phyloP scores from a whole-genome alignment of 2,329 filamentous ascomycete genomes.

The Coleophoma crateriformis region DNA sequence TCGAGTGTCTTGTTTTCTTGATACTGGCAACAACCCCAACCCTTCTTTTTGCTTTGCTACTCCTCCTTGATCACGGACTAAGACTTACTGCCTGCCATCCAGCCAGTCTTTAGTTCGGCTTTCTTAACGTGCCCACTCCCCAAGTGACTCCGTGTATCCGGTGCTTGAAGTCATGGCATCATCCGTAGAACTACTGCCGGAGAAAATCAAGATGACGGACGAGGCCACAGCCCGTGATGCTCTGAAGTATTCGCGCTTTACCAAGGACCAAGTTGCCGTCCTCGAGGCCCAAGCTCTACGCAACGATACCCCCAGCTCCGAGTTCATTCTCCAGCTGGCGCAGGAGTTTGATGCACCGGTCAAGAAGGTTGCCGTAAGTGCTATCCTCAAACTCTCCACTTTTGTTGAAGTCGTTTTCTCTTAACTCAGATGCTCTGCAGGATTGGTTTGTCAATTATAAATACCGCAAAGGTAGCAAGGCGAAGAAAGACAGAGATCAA shows the following conservation, averaged over 20 bases:
- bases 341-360: not conserved
- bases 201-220: not conserved
- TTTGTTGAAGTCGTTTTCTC: not conserved
- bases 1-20: too few species aligned
- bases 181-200: too few species aligned
- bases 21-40: too few species aligned
- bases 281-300: not conserved
- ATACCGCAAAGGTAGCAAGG: not conserved
- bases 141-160: too few species aligned
- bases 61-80: too few species aligned
- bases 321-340: not conserved
- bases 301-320: not conserved
- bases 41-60: too few species aligned
- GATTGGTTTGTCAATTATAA: not conserved
- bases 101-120: too few species aligned
- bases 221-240: not conserved
- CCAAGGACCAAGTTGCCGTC: not conserved
- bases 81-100: too few species aligned
- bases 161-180: too few species aligned
- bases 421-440: not conserved
- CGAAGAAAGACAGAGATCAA: not conserved
- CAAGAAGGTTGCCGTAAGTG: not conserved
- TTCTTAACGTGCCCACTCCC: too few species aligned
- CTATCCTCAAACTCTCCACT: not conserved
- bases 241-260: not conserved